Percentiles rank a stretch among this genome's conserved stretches.
Conservation (phyloP, 176 grass and related monocot genomes). For the Zizania latifolia region DNA sequence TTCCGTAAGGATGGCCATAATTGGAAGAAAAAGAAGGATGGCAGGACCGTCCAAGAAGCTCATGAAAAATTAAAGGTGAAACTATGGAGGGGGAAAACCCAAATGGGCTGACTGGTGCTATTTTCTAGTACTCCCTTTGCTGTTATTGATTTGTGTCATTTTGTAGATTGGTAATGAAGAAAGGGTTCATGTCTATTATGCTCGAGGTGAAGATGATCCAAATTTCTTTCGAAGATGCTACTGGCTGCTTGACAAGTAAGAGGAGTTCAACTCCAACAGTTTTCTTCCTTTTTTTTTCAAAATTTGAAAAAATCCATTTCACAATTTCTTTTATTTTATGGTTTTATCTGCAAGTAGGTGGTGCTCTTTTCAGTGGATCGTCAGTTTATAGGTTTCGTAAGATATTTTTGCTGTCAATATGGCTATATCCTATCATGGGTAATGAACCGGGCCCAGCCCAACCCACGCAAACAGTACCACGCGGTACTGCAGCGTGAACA, state of each 20-base stretch:
- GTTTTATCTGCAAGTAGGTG: not conserved
- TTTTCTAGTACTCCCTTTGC: not conserved
- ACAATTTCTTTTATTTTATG: not conserved
- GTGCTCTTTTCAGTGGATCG: not conserved
- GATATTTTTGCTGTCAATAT: slow-evolving; percentile 13
- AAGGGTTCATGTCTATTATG: slow-evolving; percentile 97
- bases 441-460: too few relatives aligned
- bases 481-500: too few relatives aligned
- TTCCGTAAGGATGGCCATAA: slow-evolving; percentile 94
- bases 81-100: slow-evolving; percentile 4
- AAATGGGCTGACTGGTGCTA: slow-evolving; percentile 16
- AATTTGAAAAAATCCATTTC: slow-evolving; percentile 2
- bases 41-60: slow-evolving; percentile 96
- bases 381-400: not conserved
- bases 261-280: not conserved
- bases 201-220: slow-evolving; percentile 90
- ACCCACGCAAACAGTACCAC: too few relatives aligned
- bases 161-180: slow-evolving; percentile 89
- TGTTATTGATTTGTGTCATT: slow-evolving; percentile 27
- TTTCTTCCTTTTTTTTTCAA: not conserved
- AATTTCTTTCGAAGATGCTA: slow-evolving; percentile 91
- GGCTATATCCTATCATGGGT: too few relatives aligned
- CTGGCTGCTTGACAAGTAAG: slow-evolving; percentile 97
- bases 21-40: slow-evolving; percentile 99
- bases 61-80: slow-evolving; percentile 95